phyloP scores from a whole-genome alignment of 2,329 filamentous ascomycete species.

The Cladophialophora psammophila region DNA sequence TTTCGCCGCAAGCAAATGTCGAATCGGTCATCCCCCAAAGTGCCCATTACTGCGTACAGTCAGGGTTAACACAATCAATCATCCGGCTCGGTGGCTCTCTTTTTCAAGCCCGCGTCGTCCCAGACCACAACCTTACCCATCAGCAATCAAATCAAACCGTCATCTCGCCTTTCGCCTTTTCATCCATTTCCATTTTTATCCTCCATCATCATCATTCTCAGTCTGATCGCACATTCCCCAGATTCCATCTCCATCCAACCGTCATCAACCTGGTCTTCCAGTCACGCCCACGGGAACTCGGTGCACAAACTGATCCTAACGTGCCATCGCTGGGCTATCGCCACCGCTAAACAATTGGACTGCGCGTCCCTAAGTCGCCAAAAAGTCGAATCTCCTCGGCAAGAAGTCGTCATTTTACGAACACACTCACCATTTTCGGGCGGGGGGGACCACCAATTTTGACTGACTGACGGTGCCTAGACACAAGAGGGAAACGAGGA shows the following conservation, averaged over 20 bases:
- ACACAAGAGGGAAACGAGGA: constrained; percentile 8
- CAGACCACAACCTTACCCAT: background rate
- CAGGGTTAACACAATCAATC: constrained; percentile 4
- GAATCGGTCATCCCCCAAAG: constrained; percentile 7
- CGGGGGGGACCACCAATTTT: constrained; percentile 2
- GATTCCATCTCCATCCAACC: constrained; percentile 17
- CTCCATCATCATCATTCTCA: constrained; percentile 11
- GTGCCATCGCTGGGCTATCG: constrained; percentile 17
- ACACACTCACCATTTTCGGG: constrained; percentile 14
- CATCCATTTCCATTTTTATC: constrained; percentile 21
- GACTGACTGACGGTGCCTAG: constrained; percentile 5
- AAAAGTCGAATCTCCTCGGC: constrained; percentile 15
- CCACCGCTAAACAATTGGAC: constrained; percentile 18
- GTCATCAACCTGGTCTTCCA: constrained; percentile 14
- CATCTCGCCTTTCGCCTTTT: constrained; percentile 10
- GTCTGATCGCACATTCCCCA: constrained; percentile 23
- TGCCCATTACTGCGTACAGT: background rate
- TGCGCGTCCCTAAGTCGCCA: constrained; percentile 7
- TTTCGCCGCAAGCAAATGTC: constrained; percentile 5
- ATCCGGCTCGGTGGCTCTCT: constrained; percentile 1
- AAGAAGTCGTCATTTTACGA: constrained; percentile 11
- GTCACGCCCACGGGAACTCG: constrained; percentile 7
- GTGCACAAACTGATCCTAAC: background rate
- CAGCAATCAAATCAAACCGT: constrained; percentile 4
- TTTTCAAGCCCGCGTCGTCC: background rate